Base-by-base conservation (phyloP, 2,329 filamentous ascomycete species). In the Penicillium sclerotigenum region DNA sequence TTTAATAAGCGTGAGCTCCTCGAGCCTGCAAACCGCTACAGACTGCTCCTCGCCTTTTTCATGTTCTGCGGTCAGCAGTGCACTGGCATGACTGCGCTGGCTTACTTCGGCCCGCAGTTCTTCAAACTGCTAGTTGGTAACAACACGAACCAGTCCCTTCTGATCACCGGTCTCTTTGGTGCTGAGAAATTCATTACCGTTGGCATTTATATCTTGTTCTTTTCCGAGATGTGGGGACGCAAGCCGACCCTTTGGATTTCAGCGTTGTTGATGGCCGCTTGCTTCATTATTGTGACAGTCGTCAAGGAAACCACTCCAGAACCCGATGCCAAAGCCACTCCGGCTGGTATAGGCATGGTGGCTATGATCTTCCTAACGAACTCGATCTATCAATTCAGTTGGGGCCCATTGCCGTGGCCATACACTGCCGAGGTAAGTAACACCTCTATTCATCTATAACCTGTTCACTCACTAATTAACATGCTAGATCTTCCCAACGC, bases 121-220 rank as follows among this genome's bases (percentile, higher is more conserved):
- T 82, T 83, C 69, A 72, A 74, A 33, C 71, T 78, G 4, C 37
- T 65, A 4, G 77, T 82, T 22, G 79, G 80, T 3, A 75, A 77
- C 6, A 77, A 78, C 16, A 66, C 74, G 29, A 61, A 67, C 26
- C 63, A 67, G 16, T 74, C 76, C n/a, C 72, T 81, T 18, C 70
- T 82, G 7, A 73, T 82, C 68, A 54, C 68, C 1, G 80, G 79
- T 4, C 79, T 82, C 59, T 82, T 82, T 40, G 80, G 80, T 4
- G 72, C 80, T 1, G 75, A 80, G 54, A 82, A 82, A 60, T 76
- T 82, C 36, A 66, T 80, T 1, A 76, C 78, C 1, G 79, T 77
- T 49, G 59, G 72, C 2, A 75, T 75, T 57, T 81, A 80, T 65
- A 70, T 80, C 1, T 64, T 81, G 22, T 80, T 77, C 66, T 71